Conservation (phyloP, 352 stramenopile genomes). For the Phytopythium oedochilum region DNA sequence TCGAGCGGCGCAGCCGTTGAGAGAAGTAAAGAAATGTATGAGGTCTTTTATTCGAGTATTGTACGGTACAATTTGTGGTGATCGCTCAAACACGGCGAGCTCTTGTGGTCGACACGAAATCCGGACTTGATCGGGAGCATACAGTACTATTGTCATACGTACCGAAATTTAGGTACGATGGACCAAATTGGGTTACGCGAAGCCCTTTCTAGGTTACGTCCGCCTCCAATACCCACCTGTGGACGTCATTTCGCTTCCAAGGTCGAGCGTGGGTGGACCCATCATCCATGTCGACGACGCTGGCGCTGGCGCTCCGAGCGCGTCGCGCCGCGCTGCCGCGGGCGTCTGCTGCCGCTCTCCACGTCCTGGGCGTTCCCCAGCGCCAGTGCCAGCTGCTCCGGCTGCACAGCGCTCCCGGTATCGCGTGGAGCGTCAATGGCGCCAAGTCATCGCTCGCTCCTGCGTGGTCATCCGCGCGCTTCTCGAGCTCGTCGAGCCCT, state of each 20-base stretch:
- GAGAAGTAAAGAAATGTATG: constrained; percentile 3
- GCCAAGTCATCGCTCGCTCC: background rate
- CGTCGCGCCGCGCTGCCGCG: background rate
- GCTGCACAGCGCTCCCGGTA: background rate
- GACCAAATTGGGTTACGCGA: too few relatives aligned
- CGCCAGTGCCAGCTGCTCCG: background rate
- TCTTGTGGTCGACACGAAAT: constrained; percentile 10
- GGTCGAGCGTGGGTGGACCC: background rate
- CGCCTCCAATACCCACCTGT: too few relatives aligned
- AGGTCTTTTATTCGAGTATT: background rate
- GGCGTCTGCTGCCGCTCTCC: background rate
- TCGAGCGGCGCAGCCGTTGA: background rate
- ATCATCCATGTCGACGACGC: background rate
- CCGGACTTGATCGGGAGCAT: background rate
- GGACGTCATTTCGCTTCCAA: too few relatives aligned
- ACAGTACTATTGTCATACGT: background rate
- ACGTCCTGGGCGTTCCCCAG: background rate
- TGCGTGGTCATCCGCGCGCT: background rate
- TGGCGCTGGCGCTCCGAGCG: background rate
- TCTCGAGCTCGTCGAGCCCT: background rate
- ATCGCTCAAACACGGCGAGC: constrained; percentile 15
- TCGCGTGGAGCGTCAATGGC: background rate
- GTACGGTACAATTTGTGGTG: background rate
- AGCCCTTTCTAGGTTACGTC: too few relatives aligned
- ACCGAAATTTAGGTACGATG: too few relatives aligned